Base-by-base conservation (phyloP, 2,329 filamentous ascomycete genomes). In the Geosmithia morbida region DNA sequence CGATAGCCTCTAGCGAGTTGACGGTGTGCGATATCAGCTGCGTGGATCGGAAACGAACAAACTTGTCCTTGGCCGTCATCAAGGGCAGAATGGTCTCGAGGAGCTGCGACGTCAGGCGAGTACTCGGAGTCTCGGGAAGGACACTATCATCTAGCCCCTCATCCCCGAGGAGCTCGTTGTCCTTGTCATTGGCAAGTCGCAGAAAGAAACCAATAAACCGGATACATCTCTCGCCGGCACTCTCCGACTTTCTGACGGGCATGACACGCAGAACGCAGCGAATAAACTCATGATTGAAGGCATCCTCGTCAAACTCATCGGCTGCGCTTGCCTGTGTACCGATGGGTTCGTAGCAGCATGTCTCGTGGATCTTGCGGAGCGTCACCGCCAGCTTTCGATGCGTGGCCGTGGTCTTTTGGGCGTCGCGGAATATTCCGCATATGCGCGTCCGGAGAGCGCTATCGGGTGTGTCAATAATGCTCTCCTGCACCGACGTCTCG, bases 11-110 rank as follows among this genome's bases (percentile, higher is more conserved):
- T 22, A 98, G 73, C 13, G 85, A 92, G 66, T 95, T 95, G 66
- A 98, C 83, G 52, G 96, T 81, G 60, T 95, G 86, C 2, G 88
- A 85, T 47, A 94, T 80, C 46, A 95, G 77, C 61, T 98, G 92
- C 0, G 90, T 94, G 4, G 88, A 80, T 49, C 92, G 77, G 64
- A 87, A 98, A 49, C 92, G 79, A 44, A 97, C 84, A 50, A 84
- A 84, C 65, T 96, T 97, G 65, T 98, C 92, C 65, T 95, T 97
- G 42, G 85, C 79, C 10, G 75, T 75, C 50, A 95, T 71, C n/a
- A 95, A 68, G 5, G 85, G 84, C 2, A 94, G 69, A 18, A 92
- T 66, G 7, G 80, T 74, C 47, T 79, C 77, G 57, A 97, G 77
- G 37, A 97, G 73, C 29, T 80, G 74, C 2, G 80, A 79, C 1